Evolutionary conservation across 768 basidiomycete species (phyloP), one percentile per base, ranked within the genome.

Genomic region (Termitomyces bulborhizus): DNA sequence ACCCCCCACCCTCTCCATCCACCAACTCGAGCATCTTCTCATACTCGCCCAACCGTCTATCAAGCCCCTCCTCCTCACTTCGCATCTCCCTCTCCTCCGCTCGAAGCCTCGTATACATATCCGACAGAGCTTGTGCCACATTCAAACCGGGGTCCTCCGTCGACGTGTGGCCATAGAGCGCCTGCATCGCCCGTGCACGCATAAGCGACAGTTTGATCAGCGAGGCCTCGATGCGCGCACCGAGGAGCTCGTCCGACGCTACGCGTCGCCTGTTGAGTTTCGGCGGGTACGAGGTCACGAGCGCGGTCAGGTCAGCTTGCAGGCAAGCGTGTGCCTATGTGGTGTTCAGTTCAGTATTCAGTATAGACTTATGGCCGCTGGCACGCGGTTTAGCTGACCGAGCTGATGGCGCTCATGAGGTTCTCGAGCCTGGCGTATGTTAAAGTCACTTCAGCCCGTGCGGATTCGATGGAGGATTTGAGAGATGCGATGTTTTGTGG

Each of bases 191-290:
- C 24, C 73, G 71, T 6, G 72, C 73, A 31, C 73, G 71, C n/a
- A 78, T 57, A 9, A 80, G 67, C 1, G 76, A 76, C 7, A 81
- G 68, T 61, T 78, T 80, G 57, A 79, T 71, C 9, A 82, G 66
- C 2, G 72, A 71, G 3, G 73, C 65, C 60, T 83, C 80, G 40
- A 80, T 73, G 1, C 68, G 71, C n/a, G 75, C 69, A 6, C 75
- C 70, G 16, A 75, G 62, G 39, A 78, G 68, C 42, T 77, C 76
- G 42, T 70, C 64, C 0, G 67, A 63, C 4, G 77, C 76, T 2
- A 65, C 55, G 21, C 68, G 71, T 34, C 68, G 59, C 3, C 61
- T 60, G 41, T 72, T 62, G 37, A 66, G 44, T 4, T 42, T 62
- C 44, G 44, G 70, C 53, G 57, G 70, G 59, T 73, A 60, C 3